Conservation (phyloP, 305 asterid genomes). For the Coffea humblotiana region DNA sequence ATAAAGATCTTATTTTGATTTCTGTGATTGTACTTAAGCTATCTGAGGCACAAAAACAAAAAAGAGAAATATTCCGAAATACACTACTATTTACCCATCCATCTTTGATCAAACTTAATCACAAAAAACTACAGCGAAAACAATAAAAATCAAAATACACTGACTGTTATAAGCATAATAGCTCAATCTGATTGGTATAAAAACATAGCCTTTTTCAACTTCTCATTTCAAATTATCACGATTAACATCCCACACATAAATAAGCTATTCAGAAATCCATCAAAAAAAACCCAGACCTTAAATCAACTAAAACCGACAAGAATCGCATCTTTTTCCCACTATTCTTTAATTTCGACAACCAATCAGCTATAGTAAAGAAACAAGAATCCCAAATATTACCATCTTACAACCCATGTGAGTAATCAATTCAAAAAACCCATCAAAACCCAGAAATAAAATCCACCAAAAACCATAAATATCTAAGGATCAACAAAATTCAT, state of each 20-base stretch:
- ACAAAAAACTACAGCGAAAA: too few species aligned
- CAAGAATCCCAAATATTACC: background rate
- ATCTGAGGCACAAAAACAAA: background rate
- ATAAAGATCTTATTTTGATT: too few species aligned
- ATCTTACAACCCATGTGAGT: background rate
- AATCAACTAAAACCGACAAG: background rate
- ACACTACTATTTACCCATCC: background rate
- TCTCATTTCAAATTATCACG: background rate
- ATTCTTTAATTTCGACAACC: background rate
- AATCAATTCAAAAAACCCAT: background rate
- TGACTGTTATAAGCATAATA: too few species aligned
- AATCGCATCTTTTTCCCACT: background rate
- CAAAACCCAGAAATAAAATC: slow-evolving; percentile 12
- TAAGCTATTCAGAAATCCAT: too few species aligned
- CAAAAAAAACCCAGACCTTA: too few species aligned
- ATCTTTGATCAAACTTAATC: too few species aligned
- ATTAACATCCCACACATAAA: background rate
- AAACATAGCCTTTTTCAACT: too few species aligned
- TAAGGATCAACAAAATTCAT: background rate
- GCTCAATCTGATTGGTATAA: too few species aligned
- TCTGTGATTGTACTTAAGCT: background rate
- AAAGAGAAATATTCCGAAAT: background rate
- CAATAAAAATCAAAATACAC: too few species aligned
- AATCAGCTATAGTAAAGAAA: background rate
- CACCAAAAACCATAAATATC: background rate